Percentiles rank a stretch among this genome's conserved stretches.
These are phyloP conservation scores for Torulaspora globosa DNA, from an alignment of 1,139 yeast species.

Conservation along the genomic window DNA sequence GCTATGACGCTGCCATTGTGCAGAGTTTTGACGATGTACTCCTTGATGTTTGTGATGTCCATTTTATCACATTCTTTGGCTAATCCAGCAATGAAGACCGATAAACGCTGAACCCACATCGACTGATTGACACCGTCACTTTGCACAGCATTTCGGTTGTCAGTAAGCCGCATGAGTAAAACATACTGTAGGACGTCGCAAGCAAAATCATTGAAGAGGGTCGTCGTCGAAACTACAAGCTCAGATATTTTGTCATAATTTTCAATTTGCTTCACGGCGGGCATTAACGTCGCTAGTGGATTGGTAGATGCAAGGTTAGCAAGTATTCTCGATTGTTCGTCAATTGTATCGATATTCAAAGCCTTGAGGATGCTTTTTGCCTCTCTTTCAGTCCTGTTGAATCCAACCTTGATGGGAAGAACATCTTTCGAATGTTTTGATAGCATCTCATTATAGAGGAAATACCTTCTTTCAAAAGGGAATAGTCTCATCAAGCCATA, in stretches of 20 bases:
- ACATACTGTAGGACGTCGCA: constrained; percentile 85
- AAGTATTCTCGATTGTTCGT: constrained; percentile 69
- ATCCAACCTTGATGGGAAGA: constrained; percentile 57
- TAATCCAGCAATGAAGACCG: constrained; percentile 62
- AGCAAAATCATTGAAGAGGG: constrained; percentile 70
- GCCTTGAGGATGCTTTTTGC: constrained; percentile 80
- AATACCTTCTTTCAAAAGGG: constrained; percentile 63
- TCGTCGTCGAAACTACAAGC: constrained; percentile 74
- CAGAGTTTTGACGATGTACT: constrained; percentile 60
- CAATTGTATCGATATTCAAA: constrained; percentile 79
- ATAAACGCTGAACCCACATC: constrained; percentile 77
- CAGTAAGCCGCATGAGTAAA: constrained; percentile 64
- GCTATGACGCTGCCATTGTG: constrained; percentile 60
- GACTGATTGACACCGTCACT: constrained; percentile 77
- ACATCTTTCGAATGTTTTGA: constrained; percentile 51
- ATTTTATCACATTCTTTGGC: constrained; percentile 52
- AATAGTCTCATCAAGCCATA: constrained; percentile 52
- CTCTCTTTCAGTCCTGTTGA: constrained; percentile 69
- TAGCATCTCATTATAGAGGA: constrained; percentile 81
- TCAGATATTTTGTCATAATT: constrained; percentile 85
- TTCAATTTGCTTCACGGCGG: constrained; percentile 71
- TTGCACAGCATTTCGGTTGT: constrained; percentile 66
- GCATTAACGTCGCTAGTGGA: constrained; percentile 72
- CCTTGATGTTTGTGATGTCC: constrained; percentile 54
- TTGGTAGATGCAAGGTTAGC: constrained; percentile 75